Conservation (phyloP, 1,139 yeast species). For the Sugiyamaella japonica region DNA sequence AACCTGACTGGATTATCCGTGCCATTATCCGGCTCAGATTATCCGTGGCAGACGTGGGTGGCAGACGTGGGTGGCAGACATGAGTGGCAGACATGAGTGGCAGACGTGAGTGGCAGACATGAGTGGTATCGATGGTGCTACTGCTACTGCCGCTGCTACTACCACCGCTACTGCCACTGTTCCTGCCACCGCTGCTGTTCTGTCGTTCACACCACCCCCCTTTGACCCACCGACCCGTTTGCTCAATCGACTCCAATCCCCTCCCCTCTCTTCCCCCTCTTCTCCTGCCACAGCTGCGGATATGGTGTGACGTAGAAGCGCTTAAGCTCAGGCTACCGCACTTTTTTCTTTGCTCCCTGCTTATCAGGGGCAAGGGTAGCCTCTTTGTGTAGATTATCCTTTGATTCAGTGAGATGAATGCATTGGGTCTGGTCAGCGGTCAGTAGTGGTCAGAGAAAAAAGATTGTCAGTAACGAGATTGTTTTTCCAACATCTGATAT, state of each 20-base stretch:
- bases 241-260: too few species aligned
- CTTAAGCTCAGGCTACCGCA: not conserved
- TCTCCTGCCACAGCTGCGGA: too few species aligned
- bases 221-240: too few species aligned
- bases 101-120: too few species aligned
- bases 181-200: not conserved
- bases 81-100: too few species aligned
- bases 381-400: constrained; percentile 2
- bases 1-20: not conserved
- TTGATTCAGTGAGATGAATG: not conserved
- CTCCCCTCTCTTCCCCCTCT: too few species aligned
- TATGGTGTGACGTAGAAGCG: not conserved
- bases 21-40: too few species aligned
- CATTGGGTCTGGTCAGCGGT: not conserved
- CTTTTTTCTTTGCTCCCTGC: not conserved
- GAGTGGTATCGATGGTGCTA: too few species aligned
- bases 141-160: not conserved
- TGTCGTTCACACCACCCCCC: not conserved
- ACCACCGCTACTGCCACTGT: not conserved
- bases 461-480: not conserved
- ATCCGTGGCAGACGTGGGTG: too few species aligned
- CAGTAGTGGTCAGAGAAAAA: not conserved
- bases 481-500: too few species aligned
- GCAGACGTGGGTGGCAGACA: too few species aligned
- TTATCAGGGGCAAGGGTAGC: not conserved